These are phyloP conservation scores for Polytrichum commune DNA, from an alignment of 225 moss, liverwort and hornwort species.

Conservation along the genomic window DNA sequence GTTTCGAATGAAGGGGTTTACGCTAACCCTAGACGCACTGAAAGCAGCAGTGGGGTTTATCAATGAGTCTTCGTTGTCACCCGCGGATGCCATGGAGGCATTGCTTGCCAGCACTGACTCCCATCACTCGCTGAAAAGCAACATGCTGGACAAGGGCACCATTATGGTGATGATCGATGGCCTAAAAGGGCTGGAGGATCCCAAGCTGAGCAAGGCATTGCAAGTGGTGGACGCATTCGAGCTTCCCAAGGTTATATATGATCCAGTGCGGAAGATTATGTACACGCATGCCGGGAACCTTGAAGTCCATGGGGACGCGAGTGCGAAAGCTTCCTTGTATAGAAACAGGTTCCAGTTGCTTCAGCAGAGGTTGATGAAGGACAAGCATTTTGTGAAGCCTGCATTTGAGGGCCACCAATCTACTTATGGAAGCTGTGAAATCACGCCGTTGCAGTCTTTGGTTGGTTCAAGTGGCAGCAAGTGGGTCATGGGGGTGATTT, in stretches of 20 bases:
- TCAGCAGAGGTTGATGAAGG: constrained; percentile 80
- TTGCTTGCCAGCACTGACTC: constrained; percentile 68
- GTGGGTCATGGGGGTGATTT: constrained; percentile 95
- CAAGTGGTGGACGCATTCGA: constrained; percentile 65
- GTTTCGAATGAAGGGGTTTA: constrained; percentile 87
- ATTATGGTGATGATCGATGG: constrained; percentile 55
- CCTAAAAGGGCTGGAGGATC: constrained; percentile 51
- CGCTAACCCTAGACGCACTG: constrained; percentile 74
- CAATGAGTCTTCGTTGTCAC: constrained; percentile 37
- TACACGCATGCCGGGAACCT: constrained; percentile 52
- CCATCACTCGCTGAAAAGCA: constrained; percentile 65
- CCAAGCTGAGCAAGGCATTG: constrained; percentile 41
- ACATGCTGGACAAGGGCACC: constrained; percentile 65
- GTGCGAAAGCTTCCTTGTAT: constrained; percentile 78
- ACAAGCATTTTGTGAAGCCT: constrained; percentile 67
- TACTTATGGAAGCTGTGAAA: constrained; percentile 73
- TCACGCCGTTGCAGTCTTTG: constrained; percentile 71
- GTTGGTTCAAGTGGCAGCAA: constrained; percentile 61
- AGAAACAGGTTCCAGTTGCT: constrained; percentile 79
- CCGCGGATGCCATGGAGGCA: constrained; percentile 50
- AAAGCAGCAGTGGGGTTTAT: constrained; percentile 63
- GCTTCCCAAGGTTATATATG: constrained; percentile 69
- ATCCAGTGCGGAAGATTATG: constrained; percentile 70
- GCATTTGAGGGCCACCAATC: constrained; percentile 38
- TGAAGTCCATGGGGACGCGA: constrained; percentile 72